Evolutionary conservation across 306 rosid species (phyloP), one percentile per base, ranked within the genome.

Genomic region (Sindora glabra): DNA sequence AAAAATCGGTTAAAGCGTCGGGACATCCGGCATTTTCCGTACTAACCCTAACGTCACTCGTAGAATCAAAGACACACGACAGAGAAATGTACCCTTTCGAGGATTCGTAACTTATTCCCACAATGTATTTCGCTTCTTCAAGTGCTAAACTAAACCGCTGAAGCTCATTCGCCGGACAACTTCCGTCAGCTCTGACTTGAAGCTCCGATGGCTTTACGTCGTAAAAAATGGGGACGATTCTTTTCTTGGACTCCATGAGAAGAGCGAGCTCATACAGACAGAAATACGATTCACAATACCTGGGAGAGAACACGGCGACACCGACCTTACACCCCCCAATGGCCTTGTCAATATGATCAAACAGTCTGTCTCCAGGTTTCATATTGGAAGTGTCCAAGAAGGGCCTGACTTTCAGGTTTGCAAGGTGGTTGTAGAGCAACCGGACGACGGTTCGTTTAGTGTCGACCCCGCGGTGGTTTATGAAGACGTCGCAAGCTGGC

Each of bases 151-250:
- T 52, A 15, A 71, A 75, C 36, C 74, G 58, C 26, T 63, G 29
- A 9, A 83, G 48, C 55, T 83, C 83, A 0, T 3, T 41, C 15
- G 14, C 40, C 0, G 77, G 41, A 32, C 73, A 63, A 13, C 17
- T 48, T 25, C 58, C 69, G 8, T 60, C 47, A 33, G 64, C 64
- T 50, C 11, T 34, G 13, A 79, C 73, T 64, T 23, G 68, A 62
- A 83, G 83, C 55, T 83, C 57, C 0, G 86, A 83, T 1, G 83
- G 89, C 59, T 80, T 74, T 10, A 82, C 73, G 21, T 78, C 77
- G 5, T 66, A 79, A 40, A 82, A 82, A 3, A 78, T 57, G 1
- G 81, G 89, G 0, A 83, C 62, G 3, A 79, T 79, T 40, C 77
- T 59, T 27, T 83, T 79, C 45, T 57, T 70, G n/a, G 64, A 64